phyloP scores from a whole-genome alignment of 148 eudicot species.

The Rhododendron simsii region DNA sequence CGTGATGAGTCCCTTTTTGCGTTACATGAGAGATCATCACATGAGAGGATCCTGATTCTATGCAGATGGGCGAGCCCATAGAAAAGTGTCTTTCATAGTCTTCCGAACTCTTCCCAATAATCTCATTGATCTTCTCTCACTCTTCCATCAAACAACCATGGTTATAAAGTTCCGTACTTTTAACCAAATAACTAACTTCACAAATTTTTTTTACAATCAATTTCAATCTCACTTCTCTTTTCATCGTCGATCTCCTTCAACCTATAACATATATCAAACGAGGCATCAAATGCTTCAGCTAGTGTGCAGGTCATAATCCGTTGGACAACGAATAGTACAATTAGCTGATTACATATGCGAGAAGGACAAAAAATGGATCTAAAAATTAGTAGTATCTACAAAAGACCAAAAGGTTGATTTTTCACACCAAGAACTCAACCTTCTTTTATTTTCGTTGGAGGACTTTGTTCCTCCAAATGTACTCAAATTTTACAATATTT shows the following conservation, averaged over 20 bases:
- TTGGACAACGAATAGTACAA: too few relatives aligned
- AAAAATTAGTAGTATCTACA: background rate
- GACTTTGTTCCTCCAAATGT: background rate
- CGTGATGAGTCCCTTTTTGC: background rate
- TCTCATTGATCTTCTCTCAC: background rate
- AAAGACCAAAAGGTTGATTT: background rate
- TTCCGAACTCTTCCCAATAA: background rate
- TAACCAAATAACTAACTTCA: background rate
- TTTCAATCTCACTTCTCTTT: background rate
- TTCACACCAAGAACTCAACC: background rate
- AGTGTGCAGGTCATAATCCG: too few relatives aligned
- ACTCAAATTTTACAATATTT: too few relatives aligned
- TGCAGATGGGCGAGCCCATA: too few relatives aligned
- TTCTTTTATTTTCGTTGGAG: too few relatives aligned
- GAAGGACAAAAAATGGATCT: too few relatives aligned
- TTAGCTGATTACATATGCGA: background rate
- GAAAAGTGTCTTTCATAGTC: too few relatives aligned
- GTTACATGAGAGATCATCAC: background rate
- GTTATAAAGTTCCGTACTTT: too few relatives aligned
- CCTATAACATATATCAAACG: background rate
- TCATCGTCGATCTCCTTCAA: background rate
- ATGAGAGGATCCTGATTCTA: background rate
- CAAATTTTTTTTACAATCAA: background rate
- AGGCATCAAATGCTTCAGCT: background rate
- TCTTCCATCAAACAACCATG: background rate